Conservation (phyloP, 371 early-diverging fungal genomes). For the Mucor velutinosus region DNA sequence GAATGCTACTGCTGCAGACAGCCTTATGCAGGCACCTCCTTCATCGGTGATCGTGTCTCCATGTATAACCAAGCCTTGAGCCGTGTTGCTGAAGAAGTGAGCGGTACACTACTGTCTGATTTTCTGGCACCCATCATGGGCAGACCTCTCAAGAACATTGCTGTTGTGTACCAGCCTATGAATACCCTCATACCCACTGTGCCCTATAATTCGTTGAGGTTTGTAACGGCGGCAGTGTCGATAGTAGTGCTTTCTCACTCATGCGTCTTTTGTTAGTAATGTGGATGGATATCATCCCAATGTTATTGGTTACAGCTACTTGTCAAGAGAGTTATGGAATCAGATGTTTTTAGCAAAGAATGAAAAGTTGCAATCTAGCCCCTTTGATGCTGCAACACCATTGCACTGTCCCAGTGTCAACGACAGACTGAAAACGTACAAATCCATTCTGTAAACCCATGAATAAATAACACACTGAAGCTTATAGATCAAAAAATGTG, state of each 20-base stretch:
- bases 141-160: neutral
- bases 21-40: constrained; percentile 1
- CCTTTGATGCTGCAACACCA: constrained; percentile 13
- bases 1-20: constrained; percentile 36
- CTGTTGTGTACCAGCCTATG: constrained; percentile 34
- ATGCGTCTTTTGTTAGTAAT: constrained; percentile 24
- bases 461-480: neutral
- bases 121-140: neutral
- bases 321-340: constrained; percentile 28
- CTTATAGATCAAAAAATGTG: neutral
- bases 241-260: neutral
- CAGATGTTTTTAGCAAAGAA: constrained; percentile 14
- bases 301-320: constrained; percentile 20
- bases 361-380: neutral
- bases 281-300: constrained; percentile 44
- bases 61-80: constrained; percentile 1
- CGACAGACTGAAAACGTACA: constrained; percentile 20
- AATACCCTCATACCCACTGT: constrained; percentile 9
- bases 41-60: neutral
- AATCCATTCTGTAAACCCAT: neutral
- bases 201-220: constrained; percentile 29
- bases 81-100: constrained; percentile 4
- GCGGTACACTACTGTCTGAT: neutral
- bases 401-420: constrained; percentile 29
- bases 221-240: neutral